Evolutionary conservation across 2,329 filamentous ascomycete species (phyloP).

Genomic region (Pyrenochaeta sp.): DNA sequence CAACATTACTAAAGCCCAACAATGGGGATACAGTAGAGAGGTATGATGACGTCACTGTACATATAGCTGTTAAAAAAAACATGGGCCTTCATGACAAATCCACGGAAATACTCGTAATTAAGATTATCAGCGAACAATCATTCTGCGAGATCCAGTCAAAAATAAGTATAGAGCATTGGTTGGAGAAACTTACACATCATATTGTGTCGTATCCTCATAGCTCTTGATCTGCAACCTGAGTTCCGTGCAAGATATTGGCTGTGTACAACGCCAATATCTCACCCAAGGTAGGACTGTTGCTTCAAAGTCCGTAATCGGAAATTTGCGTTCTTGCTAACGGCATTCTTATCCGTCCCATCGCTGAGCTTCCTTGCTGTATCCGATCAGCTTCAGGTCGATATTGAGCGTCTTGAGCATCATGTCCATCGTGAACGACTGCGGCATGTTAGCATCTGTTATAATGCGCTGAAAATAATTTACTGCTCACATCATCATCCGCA

Average conservation of each 20-base stretch:
- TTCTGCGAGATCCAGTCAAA: neutral
- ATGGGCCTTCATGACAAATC: constrained; percentile 16
- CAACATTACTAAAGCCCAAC: too few species aligned
- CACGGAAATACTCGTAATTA: neutral
- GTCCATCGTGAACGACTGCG: constrained; percentile 70
- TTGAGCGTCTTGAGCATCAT: constrained; percentile 74
- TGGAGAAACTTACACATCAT: neutral
- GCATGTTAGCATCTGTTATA: constrained; percentile 11
- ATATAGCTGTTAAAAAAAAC: too few species aligned
- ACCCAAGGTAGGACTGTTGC: too few species aligned
- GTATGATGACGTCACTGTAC: too few species aligned
- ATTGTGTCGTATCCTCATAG: neutral
- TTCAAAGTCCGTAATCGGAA: too few species aligned
- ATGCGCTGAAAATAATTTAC: neutral
- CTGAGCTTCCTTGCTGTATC: constrained; percentile 66
- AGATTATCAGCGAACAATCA: constrained; percentile 1
- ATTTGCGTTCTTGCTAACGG: neutral
- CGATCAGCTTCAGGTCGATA: constrained; percentile 69
- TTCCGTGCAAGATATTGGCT: too few species aligned
- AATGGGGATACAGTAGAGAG: too few species aligned
- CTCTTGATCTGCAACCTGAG: neutral
- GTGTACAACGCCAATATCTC: too few species aligned
- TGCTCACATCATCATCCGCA: constrained; percentile 51
- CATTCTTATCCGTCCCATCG: constrained; percentile 63
- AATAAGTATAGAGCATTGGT: neutral